Conservation (phyloP, 2,329 filamentous ascomycete species). For the Mycogone perniciosa region DNA sequence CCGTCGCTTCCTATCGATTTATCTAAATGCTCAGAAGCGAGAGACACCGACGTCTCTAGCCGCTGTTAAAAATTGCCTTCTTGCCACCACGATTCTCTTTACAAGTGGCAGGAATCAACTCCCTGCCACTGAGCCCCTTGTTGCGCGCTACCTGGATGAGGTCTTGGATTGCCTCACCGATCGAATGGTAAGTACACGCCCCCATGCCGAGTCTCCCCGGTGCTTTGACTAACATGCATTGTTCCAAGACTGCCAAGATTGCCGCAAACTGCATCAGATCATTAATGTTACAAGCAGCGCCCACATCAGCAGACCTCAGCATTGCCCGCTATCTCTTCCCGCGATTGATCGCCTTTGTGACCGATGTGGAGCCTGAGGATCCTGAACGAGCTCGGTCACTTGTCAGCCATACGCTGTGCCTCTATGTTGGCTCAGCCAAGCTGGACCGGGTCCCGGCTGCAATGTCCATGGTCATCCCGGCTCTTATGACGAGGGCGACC, state of each 20-base stretch:
- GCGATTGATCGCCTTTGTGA: conserved; percentile 68
- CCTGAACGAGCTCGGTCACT: conserved; percentile 68
- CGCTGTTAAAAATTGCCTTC: conserved; percentile 87
- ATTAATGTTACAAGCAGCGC: conserved; percentile 61
- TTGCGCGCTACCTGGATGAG: conserved; percentile 71
- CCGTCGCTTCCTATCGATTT: conserved; percentile 74
- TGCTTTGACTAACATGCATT: too few relatives aligned
- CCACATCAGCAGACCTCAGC: conserved; percentile 61
- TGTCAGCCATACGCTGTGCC: conserved; percentile 67
- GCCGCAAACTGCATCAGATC: conserved; percentile 86
- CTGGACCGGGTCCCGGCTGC: conserved; percentile 48
- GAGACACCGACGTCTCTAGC: conserved; percentile 69
- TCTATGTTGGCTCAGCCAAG: conserved; percentile 53
- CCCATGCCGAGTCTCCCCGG: not conserved
- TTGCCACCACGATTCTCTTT: conserved; percentile 83
- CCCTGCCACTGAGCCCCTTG: conserved; percentile 65
- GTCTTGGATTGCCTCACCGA: conserved; percentile 77
- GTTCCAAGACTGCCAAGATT: conserved; percentile 67
- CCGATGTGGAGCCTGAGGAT: conserved; percentile 65
- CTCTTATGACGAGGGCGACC: conserved; percentile 65
- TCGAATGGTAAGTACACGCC: conserved; percentile 56
- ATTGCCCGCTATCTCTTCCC: conserved; percentile 71
- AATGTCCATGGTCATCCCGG: conserved; percentile 70
- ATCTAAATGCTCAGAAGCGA: conserved; percentile 67
- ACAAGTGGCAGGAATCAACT: conserved; percentile 72